phyloP scores from a whole-genome alignment of 805 yeast genomes.

The Blastobotrys chiropterorum region DNA sequence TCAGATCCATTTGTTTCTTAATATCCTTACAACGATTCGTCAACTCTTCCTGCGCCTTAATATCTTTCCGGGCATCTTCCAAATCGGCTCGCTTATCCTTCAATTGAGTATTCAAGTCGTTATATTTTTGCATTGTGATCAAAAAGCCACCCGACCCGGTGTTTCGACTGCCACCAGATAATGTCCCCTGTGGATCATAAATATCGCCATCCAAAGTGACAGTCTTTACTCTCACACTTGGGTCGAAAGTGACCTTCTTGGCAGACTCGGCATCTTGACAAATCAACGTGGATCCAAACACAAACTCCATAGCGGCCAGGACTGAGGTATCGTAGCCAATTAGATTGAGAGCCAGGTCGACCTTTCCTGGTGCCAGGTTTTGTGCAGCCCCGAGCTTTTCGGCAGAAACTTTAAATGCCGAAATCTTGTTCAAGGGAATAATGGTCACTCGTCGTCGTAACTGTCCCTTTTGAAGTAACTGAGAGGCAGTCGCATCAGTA shows the following conservation, averaged over 20 bases:
- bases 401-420: slow-evolving; percentile 49
- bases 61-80: slow-evolving; percentile 33
- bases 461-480: slow-evolving; percentile 69
- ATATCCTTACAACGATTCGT: slow-evolving; percentile 18
- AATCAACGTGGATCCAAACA: slow-evolving; percentile 84
- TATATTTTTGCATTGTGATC: slow-evolving; percentile 59
- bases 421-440: slow-evolving; percentile 83
- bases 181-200: slow-evolving; percentile 92
- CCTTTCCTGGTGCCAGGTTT: slow-evolving; percentile 71
- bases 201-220: slow-evolving; percentile 90
- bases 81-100: slow-evolving; percentile 41
- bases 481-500: slow-evolving; percentile 76
- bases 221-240: slow-evolving; percentile 68
- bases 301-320: slow-evolving; percentile 77
- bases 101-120: slow-evolving; percentile 38
- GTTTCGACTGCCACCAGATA: slow-evolving; percentile 81
- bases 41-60: slow-evolving; percentile 37
- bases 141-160: slow-evolving; percentile 53
- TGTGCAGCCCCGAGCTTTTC: slow-evolving; percentile 60
- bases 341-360: slow-evolving; percentile 81
- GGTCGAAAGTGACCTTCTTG: slow-evolving; percentile 79
- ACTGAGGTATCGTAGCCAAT: slow-evolving; percentile 69
- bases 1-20: slow-evolving; percentile 26
- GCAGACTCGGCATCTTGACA: slow-evolving; percentile 89
- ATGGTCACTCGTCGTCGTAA: slow-evolving; percentile 80